Base-by-base conservation (phyloP, 2,329 filamentous ascomycete species). In the Aspergillaceae sp. region DNA sequence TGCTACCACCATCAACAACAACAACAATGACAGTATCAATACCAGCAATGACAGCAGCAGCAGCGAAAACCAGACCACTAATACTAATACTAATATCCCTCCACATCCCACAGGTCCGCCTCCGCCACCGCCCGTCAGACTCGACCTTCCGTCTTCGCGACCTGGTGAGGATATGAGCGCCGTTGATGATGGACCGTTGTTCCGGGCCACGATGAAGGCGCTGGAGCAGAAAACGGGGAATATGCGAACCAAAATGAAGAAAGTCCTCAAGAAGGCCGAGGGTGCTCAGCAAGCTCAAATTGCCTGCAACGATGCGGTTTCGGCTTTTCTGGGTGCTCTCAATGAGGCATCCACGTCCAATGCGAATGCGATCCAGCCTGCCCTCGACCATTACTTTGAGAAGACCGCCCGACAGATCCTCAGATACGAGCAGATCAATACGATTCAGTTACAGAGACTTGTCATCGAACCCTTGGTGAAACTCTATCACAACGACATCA, bases 321-420 rank as follows among this genome's bases (percentile, higher is more conserved):
- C 79, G 10, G 81, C 79, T 3, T 94, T 98, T 57, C 83, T 94
- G 63, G 86, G 91, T 9, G 84, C 91, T 4, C 73, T 98, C 30
- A 82, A 84, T 51, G 92, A 97, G 61, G 87, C 89, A 0, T 89
- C 90, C 1, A 82, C 81, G 0, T 94, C 90, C 8, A 97, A 97
- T 62, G 86, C 89, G 42, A 95, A 94, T 60, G 92, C 91, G 0
- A 90, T 98, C n/a, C 88, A 94, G 61, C 94, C 92, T 10, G 92
- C 91, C 4, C 77, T 98, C 49, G 92, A 98, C 51, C 90, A 98
- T 66, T 98, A 98, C 64, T 98, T 97, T 60, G 90, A 97, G 68
- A 94, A 90, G 60, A 97, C 95, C 55, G 90, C 91, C 3, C 83
- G 84, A 50, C 88, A 97, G 62, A 96, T 98, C 40, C 71, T 96